Evolutionary conservation across 495 filamentous ascomycete genomes (phyloP).

Genomic region (Penicillium riverlandense): DNA sequence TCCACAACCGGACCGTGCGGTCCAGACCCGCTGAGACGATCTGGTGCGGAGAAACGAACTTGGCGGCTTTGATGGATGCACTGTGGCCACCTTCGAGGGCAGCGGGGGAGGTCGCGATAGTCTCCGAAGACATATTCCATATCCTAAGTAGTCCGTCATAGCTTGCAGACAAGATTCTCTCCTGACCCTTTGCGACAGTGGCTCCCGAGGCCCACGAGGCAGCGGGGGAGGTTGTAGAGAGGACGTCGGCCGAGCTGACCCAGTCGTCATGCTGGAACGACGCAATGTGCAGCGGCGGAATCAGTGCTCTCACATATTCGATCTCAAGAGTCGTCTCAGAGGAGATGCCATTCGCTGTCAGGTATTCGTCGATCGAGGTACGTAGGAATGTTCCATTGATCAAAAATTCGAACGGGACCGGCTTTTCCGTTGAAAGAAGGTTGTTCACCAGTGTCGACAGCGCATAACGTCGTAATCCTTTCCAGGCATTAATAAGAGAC

Average conservation of each 20-base stretch:
- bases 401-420: conserved; percentile 93
- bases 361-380: conserved; percentile 81
- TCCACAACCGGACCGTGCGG: conserved; percentile 79
- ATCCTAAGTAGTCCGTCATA: conserved; percentile 84
- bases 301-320: conserved; percentile 85
- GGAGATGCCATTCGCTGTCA: conserved; percentile 77
- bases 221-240: conserved; percentile 58
- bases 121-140: conserved; percentile 80
- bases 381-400: conserved; percentile 86
- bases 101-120: conserved; percentile 61
- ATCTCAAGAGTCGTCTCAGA: conserved; percentile 78
- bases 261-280: conserved; percentile 95
- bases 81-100: conserved; percentile 62
- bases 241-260: conserved; percentile 86
- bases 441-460: conserved; percentile 92
- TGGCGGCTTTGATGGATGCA: conserved; percentile 68
- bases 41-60: conserved; percentile 67
- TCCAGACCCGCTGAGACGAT: conserved; percentile 78
- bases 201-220: conserved; percentile 45
- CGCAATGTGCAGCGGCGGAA: conserved; percentile 78
- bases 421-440: conserved; percentile 67
- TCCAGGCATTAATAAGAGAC: neutral
- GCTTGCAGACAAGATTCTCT: conserved; percentile 76
- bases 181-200: conserved; percentile 40
- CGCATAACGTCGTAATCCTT: conserved; percentile 79